These are phyloP conservation scores for Clavariopsis aquatica DNA, from an alignment of 495 filamentous ascomycete species.

Conservation along the genomic window DNA sequence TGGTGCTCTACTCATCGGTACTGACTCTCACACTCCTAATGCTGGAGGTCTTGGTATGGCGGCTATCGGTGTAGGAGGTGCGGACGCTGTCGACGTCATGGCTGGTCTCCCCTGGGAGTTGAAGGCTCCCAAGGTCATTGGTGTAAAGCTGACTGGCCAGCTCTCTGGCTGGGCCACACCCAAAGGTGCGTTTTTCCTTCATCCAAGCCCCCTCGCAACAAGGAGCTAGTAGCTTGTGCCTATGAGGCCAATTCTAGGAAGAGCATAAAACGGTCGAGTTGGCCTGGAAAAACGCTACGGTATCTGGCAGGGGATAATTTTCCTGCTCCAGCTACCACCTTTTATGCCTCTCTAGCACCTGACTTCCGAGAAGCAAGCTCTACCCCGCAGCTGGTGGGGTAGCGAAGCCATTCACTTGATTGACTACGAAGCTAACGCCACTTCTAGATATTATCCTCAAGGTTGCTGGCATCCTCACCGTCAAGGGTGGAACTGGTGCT, in stretches of 20 bases:
- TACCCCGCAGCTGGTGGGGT: constrained; percentile 1
- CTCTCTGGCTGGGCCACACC: constrained; percentile 92
- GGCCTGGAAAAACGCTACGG: background rate
- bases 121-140: constrained; percentile 96
- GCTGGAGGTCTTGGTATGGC: constrained; percentile 95
- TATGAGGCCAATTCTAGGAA: background rate
- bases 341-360: too few relatives aligned
- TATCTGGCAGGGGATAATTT: background rate
- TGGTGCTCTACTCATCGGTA: constrained; percentile 96
- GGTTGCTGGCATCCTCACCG: constrained; percentile 94
- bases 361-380: background rate
- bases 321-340: too few relatives aligned
- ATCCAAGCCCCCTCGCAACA: background rate
- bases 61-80: constrained; percentile 97
- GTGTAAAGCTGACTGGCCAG: constrained; percentile 88
- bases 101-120: constrained; percentile 96
- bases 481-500: constrained; percentile 96
- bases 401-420: constrained; percentile 16
- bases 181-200: constrained; percentile 60
- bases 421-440: constrained; percentile 27
- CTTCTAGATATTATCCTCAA: constrained; percentile 88
- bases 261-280: background rate
- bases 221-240: constrained; percentile 2
- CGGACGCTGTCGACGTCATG: constrained; percentile 99
- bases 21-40: constrained; percentile 98